Conservation (phyloP, 176 grass and related monocot species). For the Puccinellia tenuiflora region DNA sequence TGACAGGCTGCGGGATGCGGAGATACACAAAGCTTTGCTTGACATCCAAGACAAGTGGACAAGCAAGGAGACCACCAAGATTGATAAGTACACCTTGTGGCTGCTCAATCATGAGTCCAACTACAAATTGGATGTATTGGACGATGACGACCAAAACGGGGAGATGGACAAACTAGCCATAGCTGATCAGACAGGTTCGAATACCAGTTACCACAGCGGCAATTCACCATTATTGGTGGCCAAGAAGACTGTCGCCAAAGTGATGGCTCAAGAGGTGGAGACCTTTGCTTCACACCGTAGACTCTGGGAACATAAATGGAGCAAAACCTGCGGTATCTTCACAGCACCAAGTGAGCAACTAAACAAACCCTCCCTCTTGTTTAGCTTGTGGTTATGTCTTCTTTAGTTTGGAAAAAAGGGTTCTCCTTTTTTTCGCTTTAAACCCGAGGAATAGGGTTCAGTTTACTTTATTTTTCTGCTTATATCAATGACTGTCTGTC, state of each 20-base stretch:
- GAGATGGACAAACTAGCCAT: too few relatives aligned
- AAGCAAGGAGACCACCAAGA: too few relatives aligned
- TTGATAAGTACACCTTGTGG: not conserved
- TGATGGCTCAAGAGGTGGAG: not conserved
- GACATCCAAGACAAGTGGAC: too few relatives aligned
- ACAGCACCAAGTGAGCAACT: not conserved
- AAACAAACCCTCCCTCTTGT: not conserved
- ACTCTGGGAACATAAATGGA: not conserved
- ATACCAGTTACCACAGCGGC: not conserved
- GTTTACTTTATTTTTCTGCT: not conserved
- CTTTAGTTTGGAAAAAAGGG: not conserved
- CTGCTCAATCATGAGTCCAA: not conserved
- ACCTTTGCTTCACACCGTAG: not conserved
- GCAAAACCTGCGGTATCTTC: not conserved
- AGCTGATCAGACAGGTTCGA: too few relatives aligned
- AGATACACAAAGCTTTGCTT: too few relatives aligned
- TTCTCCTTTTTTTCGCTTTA: not conserved
- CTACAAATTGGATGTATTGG: not conserved
- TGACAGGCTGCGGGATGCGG: too few relatives aligned
- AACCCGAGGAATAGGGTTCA: not conserved
- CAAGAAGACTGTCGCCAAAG: not conserved
- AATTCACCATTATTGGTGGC: not conserved
- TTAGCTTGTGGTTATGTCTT: not conserved
- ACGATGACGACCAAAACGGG: not conserved
- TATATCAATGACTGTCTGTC: not conserved